phyloP scores from a whole-genome alignment of 225 moss, liverwort and hornwort species.

The Marchantia paleacea region DNA sequence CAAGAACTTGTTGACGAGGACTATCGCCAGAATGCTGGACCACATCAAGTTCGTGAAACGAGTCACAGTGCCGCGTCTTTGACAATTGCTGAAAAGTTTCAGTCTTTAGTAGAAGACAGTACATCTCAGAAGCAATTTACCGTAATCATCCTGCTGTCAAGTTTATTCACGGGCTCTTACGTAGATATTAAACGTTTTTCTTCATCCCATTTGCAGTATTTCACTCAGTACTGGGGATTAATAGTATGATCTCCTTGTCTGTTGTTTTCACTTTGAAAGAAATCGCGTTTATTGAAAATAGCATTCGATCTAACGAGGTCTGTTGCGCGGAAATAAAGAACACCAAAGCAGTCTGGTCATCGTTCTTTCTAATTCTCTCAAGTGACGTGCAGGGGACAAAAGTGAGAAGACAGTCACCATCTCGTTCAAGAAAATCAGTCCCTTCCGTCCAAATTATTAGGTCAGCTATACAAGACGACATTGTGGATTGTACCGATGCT shows the following conservation, averaged over 20 bases:
- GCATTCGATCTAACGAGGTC: too few relatives aligned
- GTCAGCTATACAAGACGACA: constrained; percentile 18
- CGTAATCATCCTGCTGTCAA: not conserved
- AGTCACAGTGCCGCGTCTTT: not conserved
- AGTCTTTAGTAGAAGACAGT: constrained; percentile 4
- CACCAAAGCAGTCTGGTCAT: not conserved
- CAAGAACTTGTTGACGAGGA: constrained; percentile 8
- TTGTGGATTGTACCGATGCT: constrained; percentile 1
- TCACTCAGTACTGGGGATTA: not conserved
- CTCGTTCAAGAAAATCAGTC: not conserved
- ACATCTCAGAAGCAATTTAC: not conserved
- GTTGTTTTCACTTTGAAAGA: not conserved
- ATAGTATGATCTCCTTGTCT: not conserved
- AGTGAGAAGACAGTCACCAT: not conserved
- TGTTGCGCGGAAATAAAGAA: too few relatives aligned
- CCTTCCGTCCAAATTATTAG: not conserved
- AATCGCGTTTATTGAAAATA: too few relatives aligned
- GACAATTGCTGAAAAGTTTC: constrained; percentile 6
- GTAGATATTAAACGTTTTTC: not conserved
- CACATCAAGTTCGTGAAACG: not conserved
- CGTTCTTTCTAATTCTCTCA: not conserved
- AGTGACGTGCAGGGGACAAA: not conserved
- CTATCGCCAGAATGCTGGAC: not conserved
- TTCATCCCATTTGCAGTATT: not conserved
- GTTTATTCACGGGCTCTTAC: not conserved